Evolutionary conservation across 2,329 filamentous ascomycete genomes (phyloP), one percentile per base, ranked within the genome.

Genomic region (Neophaeococcomyces mojaviensis): DNA sequence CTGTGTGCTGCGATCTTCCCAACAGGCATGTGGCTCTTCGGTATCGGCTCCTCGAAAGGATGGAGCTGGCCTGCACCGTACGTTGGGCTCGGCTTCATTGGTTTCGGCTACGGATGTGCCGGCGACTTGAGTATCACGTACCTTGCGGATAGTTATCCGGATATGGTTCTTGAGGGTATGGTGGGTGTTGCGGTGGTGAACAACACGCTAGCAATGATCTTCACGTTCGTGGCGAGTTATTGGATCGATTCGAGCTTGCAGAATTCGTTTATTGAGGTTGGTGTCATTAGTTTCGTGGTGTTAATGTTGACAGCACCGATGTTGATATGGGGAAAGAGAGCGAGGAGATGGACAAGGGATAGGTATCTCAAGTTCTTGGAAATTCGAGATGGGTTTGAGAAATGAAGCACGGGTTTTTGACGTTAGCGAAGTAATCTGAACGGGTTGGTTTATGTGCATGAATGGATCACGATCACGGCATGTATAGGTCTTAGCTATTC

Each of bases 61-160:
- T 77, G 71, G 74, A 51, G 59, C 30, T 78, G 76, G 76, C 72
- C 69, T 1, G 63, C 64, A 7, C 71, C 75, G 0, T 79, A 79
- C 44, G 63, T 79, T 12, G 76, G 73, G 1, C 61, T 79, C 0
- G 76, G 72, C 3, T 71, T 78, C 52, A 78, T 78, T 22, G 76
- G 76, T 3, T 79, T 79, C 45, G 76, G 76, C 2, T 79, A 75
- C 59, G 76, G 76, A 6, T 78, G 75, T 41, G 74, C 74, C 2
- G 76, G 76, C 4, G 76, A 79, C 58, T 57, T 79, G 47, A 67
- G 69, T 44, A 69, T 76, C 65, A 71, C 74, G 0, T 78, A 78
- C 49, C 61, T 77, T 3, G 73, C 74, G 53, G 75, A 78, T 48
- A 70, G 70, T 3, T 78, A 78, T 48, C 73, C 74, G 1, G 74